These are phyloP conservation scores for Bocquillonia castaneifolia DNA, from an alignment of 441 rosid genomes.

Conservation along the genomic window DNA sequence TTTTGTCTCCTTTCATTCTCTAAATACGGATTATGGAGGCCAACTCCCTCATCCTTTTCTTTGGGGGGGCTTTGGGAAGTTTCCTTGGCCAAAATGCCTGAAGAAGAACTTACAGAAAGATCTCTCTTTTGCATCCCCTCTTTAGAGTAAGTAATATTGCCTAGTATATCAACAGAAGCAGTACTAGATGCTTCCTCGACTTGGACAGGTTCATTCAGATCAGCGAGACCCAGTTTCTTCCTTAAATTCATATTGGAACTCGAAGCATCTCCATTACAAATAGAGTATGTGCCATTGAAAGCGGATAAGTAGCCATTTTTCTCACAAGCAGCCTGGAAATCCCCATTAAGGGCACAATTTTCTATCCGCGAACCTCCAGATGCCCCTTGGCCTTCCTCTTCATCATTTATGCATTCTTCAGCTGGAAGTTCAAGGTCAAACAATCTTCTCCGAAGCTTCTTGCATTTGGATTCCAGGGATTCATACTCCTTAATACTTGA, in stretches of 20 bases:
- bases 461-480: slow-evolving; percentile 24
- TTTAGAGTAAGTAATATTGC: slow-evolving; percentile 22
- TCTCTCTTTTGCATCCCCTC: slow-evolving; percentile 23
- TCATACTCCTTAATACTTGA: slow-evolving; percentile 18
- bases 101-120: slow-evolving; percentile 24
- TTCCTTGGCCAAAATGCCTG: slow-evolving; percentile 25
- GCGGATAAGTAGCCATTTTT: slow-evolving; percentile 19
- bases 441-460: slow-evolving; percentile 32
- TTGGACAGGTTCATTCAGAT: slow-evolving; percentile 35
- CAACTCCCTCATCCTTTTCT: slow-evolving; percentile 23
- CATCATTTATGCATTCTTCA: slow-evolving; percentile 30
- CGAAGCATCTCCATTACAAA: slow-evolving; percentile 26
- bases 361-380: slow-evolving; percentile 25
- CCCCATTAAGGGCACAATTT: slow-evolving; percentile 17
- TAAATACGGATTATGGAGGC: slow-evolving; percentile 18
- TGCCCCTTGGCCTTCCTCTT: slow-evolving; percentile 28
- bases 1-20: slow-evolving; percentile 23
- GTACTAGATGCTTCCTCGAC: slow-evolving; percentile 29
- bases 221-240: slow-evolving; percentile 18
- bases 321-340: slow-evolving; percentile 5
- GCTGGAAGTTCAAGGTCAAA: slow-evolving; percentile 43
- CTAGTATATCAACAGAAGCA: slow-evolving; percentile 22
- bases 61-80: slow-evolving; percentile 22
- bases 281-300: slow-evolving; percentile 10
- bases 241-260: slow-evolving; percentile 17